These are phyloP conservation scores for Pulveroboletus ravenelii DNA, from an alignment of 768 basidiomycete species.

Conservation along the genomic window DNA sequence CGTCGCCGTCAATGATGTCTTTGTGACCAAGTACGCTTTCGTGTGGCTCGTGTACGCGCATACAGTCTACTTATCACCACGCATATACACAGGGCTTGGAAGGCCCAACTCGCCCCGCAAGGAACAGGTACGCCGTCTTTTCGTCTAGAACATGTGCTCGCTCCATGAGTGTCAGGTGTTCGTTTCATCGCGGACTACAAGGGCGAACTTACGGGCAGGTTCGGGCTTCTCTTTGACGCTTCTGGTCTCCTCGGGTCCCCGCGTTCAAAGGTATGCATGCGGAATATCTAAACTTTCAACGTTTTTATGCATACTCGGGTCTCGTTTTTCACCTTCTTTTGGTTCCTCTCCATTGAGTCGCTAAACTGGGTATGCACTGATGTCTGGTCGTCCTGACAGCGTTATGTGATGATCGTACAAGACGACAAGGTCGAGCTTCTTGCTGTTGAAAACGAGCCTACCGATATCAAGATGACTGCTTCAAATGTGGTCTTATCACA, in stretches of 20 bases:
- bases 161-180: slow-evolving; percentile 35
- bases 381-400: slow-evolving; percentile 28
- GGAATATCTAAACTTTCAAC: no score
- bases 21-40: slow-evolving; percentile 49
- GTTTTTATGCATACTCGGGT: no score
- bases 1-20: slow-evolving; percentile 75
- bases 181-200: slow-evolving; percentile 69
- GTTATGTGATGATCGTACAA: slow-evolving; percentile 55
- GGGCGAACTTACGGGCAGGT: slow-evolving; percentile 46
- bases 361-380: background rate
- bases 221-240: slow-evolving; percentile 62
- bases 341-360: background rate
- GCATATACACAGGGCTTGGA: slow-evolving; percentile 52
- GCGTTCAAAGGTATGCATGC: slow-evolving; percentile 52
- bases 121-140: slow-evolving; percentile 44
- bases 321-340: background rate
- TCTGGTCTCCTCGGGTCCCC: slow-evolving; percentile 58
- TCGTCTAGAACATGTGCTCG: slow-evolving; percentile 1
- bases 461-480: slow-evolving; percentile 47
- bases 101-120: slow-evolving; percentile 50
- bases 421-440: slow-evolving; percentile 52
- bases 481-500: slow-evolving; percentile 43
- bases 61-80: slow-evolving; percentile 1
- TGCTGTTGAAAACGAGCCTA: slow-evolving; percentile 46
- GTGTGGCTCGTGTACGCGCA: background rate